phyloP scores from a whole-genome alignment of 371 early-diverging fungal genomes.

The Mucor velutinosus region DNA sequence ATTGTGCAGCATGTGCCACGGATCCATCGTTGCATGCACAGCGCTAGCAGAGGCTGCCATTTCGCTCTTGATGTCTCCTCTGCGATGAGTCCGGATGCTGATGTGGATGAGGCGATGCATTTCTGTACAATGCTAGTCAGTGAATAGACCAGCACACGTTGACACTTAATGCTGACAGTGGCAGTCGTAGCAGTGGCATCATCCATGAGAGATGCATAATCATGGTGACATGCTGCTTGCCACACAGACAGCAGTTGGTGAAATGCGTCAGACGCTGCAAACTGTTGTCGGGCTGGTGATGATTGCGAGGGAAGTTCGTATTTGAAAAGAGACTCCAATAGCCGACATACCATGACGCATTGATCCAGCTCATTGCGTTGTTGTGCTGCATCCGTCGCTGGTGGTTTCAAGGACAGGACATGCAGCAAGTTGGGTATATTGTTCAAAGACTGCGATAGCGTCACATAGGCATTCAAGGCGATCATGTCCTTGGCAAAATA shows the following conservation, averaged over 20 bases:
- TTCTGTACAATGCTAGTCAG: not conserved
- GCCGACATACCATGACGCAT: not conserved
- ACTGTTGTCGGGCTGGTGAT: not conserved
- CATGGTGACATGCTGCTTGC: not conserved
- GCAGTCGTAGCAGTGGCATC: not conserved
- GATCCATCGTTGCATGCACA: slow-evolving; percentile 9
- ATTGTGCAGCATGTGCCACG: slow-evolving; percentile 10
- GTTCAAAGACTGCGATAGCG: not conserved
- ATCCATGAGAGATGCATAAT: not conserved
- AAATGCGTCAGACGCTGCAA: not conserved
- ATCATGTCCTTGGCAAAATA: not conserved
- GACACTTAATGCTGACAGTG: not conserved
- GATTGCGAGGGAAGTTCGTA: not conserved
- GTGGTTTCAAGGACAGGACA: not conserved
- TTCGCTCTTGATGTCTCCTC: not conserved
- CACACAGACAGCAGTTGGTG: not conserved
- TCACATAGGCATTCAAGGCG: not conserved
- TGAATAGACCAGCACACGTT: slow-evolving; percentile 1
- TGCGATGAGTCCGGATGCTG: not conserved
- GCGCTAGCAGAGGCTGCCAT: slow-evolving; percentile 6
- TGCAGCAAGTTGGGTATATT: not conserved
- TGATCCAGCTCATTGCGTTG: not conserved
- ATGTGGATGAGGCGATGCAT: not conserved
- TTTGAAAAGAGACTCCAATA: not conserved
- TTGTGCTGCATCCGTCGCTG: not conserved